Conservation (phyloP, 2,329 filamentous ascomycete genomes). For the Berkeleyomyces basicola region DNA sequence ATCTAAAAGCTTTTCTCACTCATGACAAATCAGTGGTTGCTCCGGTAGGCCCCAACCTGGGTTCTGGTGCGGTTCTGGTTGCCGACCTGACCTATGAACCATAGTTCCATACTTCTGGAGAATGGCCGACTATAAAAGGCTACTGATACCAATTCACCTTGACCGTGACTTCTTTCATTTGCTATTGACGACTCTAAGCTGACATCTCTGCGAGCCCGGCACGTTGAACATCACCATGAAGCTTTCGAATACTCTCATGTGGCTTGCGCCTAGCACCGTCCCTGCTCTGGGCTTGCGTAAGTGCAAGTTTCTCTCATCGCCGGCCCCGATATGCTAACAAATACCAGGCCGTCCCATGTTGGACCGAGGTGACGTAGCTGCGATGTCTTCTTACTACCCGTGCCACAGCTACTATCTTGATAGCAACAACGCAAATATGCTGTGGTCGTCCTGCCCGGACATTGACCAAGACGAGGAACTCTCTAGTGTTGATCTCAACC, state of each 20-base stretch:
- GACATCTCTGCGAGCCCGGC: not conserved
- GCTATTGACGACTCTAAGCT: not conserved
- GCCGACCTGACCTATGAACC: not conserved
- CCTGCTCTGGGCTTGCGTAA: not conserved
- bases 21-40: not conserved
- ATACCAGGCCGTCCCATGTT: not conserved
- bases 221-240: not conserved
- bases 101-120: not conserved
- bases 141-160: too few species aligned
- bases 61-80: not conserved
- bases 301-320: not conserved
- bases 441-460: constrained; percentile 3
- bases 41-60: not conserved
- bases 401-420: constrained; percentile 1
- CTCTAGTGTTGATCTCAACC: constrained; percentile 2
- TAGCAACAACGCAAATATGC: not conserved
- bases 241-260: not conserved
- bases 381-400: not conserved
- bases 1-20: not conserved
- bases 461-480: not conserved
- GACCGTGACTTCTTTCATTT: too few species aligned
- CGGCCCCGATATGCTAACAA: not conserved
- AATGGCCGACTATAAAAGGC: not conserved
- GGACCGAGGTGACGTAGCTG: not conserved
- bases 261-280: not conserved